Evolutionary conservation across 306 rosid species (phyloP), one percentile per base, ranked within the genome.

Genomic region (Erythrophleum fordii): DNA sequence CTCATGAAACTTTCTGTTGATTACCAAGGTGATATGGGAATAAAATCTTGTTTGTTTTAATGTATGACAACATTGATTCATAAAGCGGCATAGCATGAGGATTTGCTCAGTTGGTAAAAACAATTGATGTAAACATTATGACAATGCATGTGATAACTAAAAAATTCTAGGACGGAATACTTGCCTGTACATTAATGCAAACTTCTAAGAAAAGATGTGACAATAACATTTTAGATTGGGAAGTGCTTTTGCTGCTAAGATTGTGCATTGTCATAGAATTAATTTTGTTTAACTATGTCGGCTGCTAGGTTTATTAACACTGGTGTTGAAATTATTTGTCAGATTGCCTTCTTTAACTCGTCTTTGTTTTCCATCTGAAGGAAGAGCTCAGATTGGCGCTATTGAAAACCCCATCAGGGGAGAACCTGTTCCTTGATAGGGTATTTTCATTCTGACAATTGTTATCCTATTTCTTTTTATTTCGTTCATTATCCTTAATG

Each of bases 381-480:
- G 93, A 92, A 85, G 93, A 90, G 78, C 97, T 90, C 41, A 69
- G 84, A 56, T 80, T 88, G 88, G 92, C 97, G 70, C 81, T 92
- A 20, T 45, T 92, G 71, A 84, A 83, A 65, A 83, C 85, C 76
- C 3, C 83, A 1, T 62, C 60, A 1, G 79, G 86, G 29, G 89
- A 92, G 68, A 92, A 90, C 80, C 85, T 92, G 81, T 89, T 90
- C 80, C 90, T 92, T 59, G 95, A 90, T 37, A 90, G 93, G 88
- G 95, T 92, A 83, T 72, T 74, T 75, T 48, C 79, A 42, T 48
- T 59, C n/a, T 41, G 25, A 52, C 1, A 1, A 5, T 17, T 60
- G 1, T 20, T 56, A 6, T 78, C 35, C 0, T 49, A 31, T 76
- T 35, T 73, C 20, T 13, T 55, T 55, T 56, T 29, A 51, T 61